A percentile compares a stretch with the other conserved stretches of the same genome.
These are phyloP conservation scores for Chlamydomonas schloesseri DNA, from an alignment of 139 green algal species.

Conservation along the genomic window DNA sequence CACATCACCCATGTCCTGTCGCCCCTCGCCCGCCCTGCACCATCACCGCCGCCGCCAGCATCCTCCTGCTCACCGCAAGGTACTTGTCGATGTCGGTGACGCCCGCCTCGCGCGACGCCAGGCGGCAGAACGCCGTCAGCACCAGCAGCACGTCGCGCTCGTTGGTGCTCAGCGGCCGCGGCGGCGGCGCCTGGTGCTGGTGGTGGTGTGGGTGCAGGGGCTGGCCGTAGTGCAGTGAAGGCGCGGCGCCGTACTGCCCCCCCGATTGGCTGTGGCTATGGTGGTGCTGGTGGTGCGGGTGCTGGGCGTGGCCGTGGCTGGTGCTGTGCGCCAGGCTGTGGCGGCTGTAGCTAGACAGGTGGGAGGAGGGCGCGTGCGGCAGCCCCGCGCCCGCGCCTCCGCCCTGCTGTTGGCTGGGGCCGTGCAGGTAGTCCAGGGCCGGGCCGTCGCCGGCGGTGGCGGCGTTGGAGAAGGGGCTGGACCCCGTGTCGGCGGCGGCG, in stretches of 20 bases:
- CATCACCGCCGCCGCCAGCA: not conserved
- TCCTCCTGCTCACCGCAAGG: slow-evolving; percentile 57
- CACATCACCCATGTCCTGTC: too few species aligned
- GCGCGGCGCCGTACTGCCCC: not conserved
- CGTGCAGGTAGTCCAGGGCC: too few species aligned
- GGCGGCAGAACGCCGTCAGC: slow-evolving; percentile 91
- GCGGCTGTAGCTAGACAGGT: too few species aligned
- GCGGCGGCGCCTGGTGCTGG: not conserved
- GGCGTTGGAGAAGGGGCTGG: not conserved
- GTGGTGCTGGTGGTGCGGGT: too few species aligned
- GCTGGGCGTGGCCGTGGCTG: not conserved
- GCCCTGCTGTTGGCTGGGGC: too few species aligned
- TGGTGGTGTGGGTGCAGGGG: not conserved
- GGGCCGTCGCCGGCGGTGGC: too few species aligned
- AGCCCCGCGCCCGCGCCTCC: too few species aligned
- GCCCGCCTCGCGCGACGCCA: slow-evolving; percentile 70
- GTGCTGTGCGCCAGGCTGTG: not conserved
- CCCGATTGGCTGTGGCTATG: not conserved
- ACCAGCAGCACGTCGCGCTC: slow-evolving; percentile 87
- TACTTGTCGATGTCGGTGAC: slow-evolving; percentile 74
- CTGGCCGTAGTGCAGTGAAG: not conserved
- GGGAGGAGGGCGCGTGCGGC: too few species aligned
- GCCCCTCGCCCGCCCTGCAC: not conserved
- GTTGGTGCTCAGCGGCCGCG: slow-evolving; percentile 7
- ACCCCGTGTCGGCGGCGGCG: not conserved